Percentiles rank a stretch among this genome's conserved stretches.
These are phyloP conservation scores for Russula virescens DNA, from an alignment of 768 basidiomycete genomes.

Conservation along the genomic window DNA sequence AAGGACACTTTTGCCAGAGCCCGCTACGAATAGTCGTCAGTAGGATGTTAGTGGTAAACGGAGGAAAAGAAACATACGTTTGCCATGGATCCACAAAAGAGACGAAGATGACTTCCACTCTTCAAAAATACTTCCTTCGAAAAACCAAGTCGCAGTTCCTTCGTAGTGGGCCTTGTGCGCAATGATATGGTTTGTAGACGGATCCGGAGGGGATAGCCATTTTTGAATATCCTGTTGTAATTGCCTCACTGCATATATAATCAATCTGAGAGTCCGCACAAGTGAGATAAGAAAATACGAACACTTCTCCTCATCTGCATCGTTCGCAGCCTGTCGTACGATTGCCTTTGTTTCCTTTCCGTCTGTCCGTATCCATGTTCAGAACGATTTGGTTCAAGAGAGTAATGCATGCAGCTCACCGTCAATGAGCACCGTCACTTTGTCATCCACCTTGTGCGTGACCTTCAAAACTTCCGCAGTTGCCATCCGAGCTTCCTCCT, in stretches of 20 bases:
- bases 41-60: not conserved
- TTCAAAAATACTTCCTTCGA: not conserved
- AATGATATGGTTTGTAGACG: not conserved
- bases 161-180: not conserved
- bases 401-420: not conserved
- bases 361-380: not conserved
- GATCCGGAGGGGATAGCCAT: not conserved
- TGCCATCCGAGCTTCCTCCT: not conserved
- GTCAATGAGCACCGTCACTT: not conserved
- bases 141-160: not conserved
- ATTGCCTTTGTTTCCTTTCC: not conserved
- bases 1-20: not conserved
- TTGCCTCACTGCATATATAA: not conserved
- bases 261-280: too few species aligned
- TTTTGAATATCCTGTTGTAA: not conserved
- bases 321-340: not conserved
- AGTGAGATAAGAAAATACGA: not conserved
- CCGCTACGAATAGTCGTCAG: not conserved
- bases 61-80: not conserved
- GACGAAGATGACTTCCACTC: not conserved
- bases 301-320: not conserved
- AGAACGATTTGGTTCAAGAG: not conserved
- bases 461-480: not conserved
- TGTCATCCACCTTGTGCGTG: not conserved
- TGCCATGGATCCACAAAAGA: not conserved